These are phyloP conservation scores for Nicotiana attenuata DNA, from an alignment of 257 asterid genomes.

Conservation along the genomic window DNA sequence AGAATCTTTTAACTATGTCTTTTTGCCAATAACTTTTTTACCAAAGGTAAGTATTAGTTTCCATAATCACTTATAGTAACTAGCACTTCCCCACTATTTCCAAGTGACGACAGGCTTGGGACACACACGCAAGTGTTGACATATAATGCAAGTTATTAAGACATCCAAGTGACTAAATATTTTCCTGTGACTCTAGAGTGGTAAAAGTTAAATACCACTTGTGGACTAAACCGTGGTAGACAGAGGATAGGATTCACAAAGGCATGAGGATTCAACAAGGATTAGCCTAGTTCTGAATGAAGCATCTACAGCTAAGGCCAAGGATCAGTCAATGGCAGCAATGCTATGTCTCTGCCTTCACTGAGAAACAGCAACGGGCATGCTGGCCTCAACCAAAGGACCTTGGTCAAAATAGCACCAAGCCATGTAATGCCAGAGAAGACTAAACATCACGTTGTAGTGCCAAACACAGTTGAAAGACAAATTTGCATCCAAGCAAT, in stretches of 20 bases:
- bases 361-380: neutral
- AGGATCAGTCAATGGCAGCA: neutral
- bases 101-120: neutral
- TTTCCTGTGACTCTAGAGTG: too few relatives aligned
- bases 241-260: neutral
- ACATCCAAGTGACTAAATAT: too few relatives aligned
- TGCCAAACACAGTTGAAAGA: neutral
- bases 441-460: neutral
- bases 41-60: neutral
- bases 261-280: neutral
- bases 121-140: too few relatives aligned
- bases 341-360: neutral
- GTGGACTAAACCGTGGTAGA: too few relatives aligned
- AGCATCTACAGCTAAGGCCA: neutral
- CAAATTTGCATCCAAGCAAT: neutral
- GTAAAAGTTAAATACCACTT: too few relatives aligned
- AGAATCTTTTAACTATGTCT: neutral
- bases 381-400: neutral
- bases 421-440: neutral
- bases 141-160: too few relatives aligned
- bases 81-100: neutral
- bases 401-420: neutral
- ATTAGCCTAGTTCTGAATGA: neutral
- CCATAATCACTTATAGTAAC: neutral
- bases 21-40: neutral